Evolutionary conservation across 106 monocot genomes (phyloP).

Genomic region (Acorus calamus): DNA sequence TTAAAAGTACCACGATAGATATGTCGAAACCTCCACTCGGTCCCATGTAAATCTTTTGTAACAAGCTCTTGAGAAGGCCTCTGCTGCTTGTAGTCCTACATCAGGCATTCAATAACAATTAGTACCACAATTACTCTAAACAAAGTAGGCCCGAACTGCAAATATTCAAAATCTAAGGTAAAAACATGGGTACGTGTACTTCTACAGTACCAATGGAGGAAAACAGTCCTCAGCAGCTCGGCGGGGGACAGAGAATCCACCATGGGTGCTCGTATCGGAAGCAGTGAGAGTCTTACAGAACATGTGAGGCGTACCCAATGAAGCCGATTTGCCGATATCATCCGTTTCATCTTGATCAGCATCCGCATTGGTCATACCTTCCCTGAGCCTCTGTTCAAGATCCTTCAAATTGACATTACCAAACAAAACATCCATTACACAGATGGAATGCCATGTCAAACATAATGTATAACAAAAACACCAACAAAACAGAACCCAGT

Average conservation of each 20-base stretch:
- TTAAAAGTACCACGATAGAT: constrained; percentile 23
- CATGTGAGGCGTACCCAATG: constrained; percentile 18
- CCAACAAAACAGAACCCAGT: no score
- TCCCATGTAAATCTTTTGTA: constrained; percentile 36
- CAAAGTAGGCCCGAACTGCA: not conserved
- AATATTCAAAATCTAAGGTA: not conserved
- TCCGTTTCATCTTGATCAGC: constrained; percentile 9
- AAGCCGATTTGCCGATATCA: constrained; percentile 2
- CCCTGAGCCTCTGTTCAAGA: constrained; percentile 9
- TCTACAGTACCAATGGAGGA: constrained; percentile 22
- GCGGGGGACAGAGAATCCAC: constrained; percentile 29
- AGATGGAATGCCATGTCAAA: no score
- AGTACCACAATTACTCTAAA: no score
- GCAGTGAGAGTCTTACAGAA: constrained; percentile 51
- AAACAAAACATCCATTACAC: no score
- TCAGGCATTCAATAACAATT: not conserved
- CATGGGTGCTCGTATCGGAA: constrained; percentile 40
- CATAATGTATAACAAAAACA: no score
- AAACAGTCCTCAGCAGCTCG: constrained; percentile 43
- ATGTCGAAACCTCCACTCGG: constrained; percentile 39
- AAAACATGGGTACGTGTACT: not conserved
- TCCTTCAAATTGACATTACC: not conserved
- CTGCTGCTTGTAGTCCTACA: constrained; percentile 34
- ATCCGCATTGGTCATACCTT: not conserved
- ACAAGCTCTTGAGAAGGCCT: constrained; percentile 38